These are phyloP conservation scores for Neoboletus brunneissimus DNA, from an alignment of 768 basidiomycete species.

Conservation along the genomic window DNA sequence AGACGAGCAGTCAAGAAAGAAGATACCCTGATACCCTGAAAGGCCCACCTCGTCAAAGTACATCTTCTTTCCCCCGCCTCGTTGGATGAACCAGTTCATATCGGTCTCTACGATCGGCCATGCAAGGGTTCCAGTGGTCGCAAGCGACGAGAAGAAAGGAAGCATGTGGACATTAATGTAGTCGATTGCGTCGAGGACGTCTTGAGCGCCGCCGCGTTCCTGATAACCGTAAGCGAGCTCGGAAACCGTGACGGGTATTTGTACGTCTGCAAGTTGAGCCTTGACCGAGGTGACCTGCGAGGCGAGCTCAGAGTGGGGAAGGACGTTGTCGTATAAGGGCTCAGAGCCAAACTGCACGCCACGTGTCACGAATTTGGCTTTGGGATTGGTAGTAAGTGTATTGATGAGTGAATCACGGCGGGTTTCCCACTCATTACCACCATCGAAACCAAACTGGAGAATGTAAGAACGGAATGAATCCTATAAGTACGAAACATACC, in stretches of 20 bases:
- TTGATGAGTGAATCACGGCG: conserved; percentile 52
- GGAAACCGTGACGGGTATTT: conserved; percentile 69
- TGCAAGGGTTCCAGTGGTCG: conserved; percentile 46
- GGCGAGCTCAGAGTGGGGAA: conserved; percentile 48
- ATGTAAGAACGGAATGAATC: not conserved
- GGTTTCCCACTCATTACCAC: conserved; percentile 47
- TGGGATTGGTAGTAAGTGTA: conserved; percentile 55
- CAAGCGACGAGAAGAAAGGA: conserved; percentile 53
- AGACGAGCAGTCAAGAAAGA: not conserved
- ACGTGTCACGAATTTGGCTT: conserved; percentile 62
- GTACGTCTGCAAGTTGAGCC: conserved; percentile 44
- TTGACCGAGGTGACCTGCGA: conserved; percentile 50
- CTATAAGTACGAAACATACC: conserved; percentile 40
- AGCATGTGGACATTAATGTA: conserved; percentile 68
- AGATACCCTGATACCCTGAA: not conserved
- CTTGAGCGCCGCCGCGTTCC: conserved; percentile 46
- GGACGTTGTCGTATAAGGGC: conserved; percentile 58
- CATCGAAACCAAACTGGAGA: conserved; percentile 37
- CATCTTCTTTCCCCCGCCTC: conserved; percentile 69
- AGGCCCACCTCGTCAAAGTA: conserved; percentile 61
- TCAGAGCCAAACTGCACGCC: conserved; percentile 71
- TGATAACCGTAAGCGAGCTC: conserved; percentile 64
- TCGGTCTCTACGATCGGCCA: conserved; percentile 63
- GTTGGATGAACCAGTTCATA: conserved; percentile 64
- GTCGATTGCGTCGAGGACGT: conserved; percentile 59